phyloP scores from a whole-genome alignment of 2,329 filamentous ascomycete genomes.

The Exophiala mesophila region DNA sequence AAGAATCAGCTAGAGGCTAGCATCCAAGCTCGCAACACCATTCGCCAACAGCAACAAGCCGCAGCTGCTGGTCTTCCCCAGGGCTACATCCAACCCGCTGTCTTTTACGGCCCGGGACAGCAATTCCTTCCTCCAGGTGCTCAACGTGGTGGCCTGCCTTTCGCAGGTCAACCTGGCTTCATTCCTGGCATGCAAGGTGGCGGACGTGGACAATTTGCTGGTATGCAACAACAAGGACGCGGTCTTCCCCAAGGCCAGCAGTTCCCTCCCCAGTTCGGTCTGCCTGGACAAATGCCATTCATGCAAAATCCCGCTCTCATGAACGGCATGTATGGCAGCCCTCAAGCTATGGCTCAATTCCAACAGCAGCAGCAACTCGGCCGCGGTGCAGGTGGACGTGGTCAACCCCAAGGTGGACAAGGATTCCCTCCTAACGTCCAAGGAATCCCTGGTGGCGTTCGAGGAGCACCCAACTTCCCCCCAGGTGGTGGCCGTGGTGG shows the following conservation, averaged over 20 bases:
- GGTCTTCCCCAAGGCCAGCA: constrained; percentile 77
- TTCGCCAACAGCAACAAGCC: constrained; percentile 95
- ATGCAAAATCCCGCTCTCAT: constrained; percentile 62
- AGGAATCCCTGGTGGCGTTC: constrained; percentile 40
- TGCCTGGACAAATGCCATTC: constrained; percentile 65
- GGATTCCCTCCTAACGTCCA: constrained; percentile 70
- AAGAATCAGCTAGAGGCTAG: constrained; percentile 98
- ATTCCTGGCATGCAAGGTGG: constrained; percentile 66
- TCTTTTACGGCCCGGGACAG: constrained; percentile 81
- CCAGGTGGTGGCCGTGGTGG: constrained; percentile 41
- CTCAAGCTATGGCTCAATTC: constrained; percentile 51
- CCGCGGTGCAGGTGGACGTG: constrained; percentile 61
- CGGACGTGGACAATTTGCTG: constrained; percentile 79
- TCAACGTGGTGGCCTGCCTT: constrained; percentile 58
- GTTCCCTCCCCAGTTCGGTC: constrained; percentile 78
- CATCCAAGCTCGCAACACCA: constrained; percentile 97
- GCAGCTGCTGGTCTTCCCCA: constrained; percentile 82
- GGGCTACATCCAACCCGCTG: constrained; percentile 77
- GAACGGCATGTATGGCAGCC: constrained; percentile 62
- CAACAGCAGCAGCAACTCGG: constrained; percentile 66
- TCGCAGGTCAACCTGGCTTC: constrained; percentile 52
- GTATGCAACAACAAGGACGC: constrained; percentile 74
- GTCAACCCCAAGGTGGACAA: constrained; percentile 62
- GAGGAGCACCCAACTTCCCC: constrained; percentile 43
- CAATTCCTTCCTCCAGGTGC: constrained; percentile 37